Base-by-base conservation (phyloP, 306 rosid genomes). In the Trifolium repens region DNA sequence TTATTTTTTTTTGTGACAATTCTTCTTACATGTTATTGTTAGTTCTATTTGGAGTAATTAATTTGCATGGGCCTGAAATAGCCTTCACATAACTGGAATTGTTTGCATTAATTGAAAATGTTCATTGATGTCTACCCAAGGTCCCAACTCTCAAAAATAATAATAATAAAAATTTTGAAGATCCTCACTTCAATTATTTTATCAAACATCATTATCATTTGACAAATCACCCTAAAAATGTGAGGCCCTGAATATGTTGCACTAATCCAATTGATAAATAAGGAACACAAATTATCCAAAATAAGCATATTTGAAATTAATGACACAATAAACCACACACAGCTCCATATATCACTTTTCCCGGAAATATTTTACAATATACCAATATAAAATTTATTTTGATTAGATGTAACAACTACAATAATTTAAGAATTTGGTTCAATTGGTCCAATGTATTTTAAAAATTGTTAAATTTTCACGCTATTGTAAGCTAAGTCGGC, bases 171-270 rank as follows among this genome's bases (percentile, higher is more conserved):
- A 17, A 60, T 49, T 14, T 57, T 57, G 37, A 52, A 54, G 14
- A 13, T 16, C 22, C 13, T 37, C 27, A 54, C 8, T 72, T 62
- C 78, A 69, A 65, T 67, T 40, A 72, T 79, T 54, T 63, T 32
- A 78, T 69, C 49, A 53, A 27, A 72, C 54, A 67, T 53, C 44
- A 27, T 50, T 67, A 70, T 40, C 57, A 30, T 1, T 69, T 67
- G 80, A 70, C 84, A 58, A 84, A 82, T 58, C 27, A 67, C 64
- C 63, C 84, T 37, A 16, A 4, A 64, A 69, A 68, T 77, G 60
- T 80, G 66, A 63, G 87, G 80, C 62, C n/a, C 68, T 49, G 9
- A 47, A 24, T 47, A 49, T 61, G 58, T n/a, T 43, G 34, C 70
- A 64, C 5, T 61, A 67, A 71, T 65, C 71, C 50, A 70, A 39